A percentile compares a stretch with the other conserved stretches of the same genome.
These are phyloP conservation scores for Hypsizygus ulmarius DNA, from an alignment of 1,284 basidiomycete species.

Conservation along the genomic window DNA sequence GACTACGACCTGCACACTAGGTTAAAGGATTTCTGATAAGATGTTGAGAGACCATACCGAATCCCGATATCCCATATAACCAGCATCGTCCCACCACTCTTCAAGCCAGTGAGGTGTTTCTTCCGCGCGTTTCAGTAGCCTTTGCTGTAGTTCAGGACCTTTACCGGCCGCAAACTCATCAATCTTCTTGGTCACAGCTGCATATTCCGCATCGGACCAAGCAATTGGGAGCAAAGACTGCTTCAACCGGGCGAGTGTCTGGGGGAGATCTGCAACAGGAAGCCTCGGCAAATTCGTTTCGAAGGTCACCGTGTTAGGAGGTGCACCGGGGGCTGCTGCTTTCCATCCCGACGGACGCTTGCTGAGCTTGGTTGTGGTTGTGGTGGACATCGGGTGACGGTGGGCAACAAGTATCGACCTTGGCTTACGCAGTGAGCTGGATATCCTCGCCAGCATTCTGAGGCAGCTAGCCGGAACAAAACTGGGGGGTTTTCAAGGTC, in stretches of 20 bases:
- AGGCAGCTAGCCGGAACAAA: not conserved
- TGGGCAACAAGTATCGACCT: conserved; percentile 5
- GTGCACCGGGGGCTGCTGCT: conserved; percentile 42
- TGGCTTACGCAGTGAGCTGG: conserved; percentile 6
- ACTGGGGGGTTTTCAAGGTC: not conserved
- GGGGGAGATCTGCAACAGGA: conserved; percentile 59
- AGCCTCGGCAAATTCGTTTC: conserved; percentile 49
- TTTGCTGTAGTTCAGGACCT: conserved; percentile 56
- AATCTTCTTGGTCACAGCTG: conserved; percentile 53
- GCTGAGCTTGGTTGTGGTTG: conserved; percentile 14
- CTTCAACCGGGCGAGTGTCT: conserved; percentile 60
- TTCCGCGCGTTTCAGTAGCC: conserved; percentile 49
- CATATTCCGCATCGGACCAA: conserved; percentile 55
- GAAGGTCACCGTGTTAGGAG: conserved; percentile 38
- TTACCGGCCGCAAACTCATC: conserved; percentile 53
- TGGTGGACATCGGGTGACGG: conserved; percentile 22
- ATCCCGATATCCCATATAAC: conserved; percentile 72
- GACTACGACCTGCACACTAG: conserved; percentile 56
- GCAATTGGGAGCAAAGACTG: conserved; percentile 64
- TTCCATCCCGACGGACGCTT: conserved; percentile 49
- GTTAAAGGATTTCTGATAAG: conserved; percentile 1
- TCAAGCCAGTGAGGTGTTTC: conserved; percentile 72
- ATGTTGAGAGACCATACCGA: conserved; percentile 46
- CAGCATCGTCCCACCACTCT: conserved; percentile 79
- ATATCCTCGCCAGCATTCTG: conserved; percentile 15